Base-by-base conservation (phyloP, 208 protist genomes). In the Acanthamoeba royreba region DNA sequence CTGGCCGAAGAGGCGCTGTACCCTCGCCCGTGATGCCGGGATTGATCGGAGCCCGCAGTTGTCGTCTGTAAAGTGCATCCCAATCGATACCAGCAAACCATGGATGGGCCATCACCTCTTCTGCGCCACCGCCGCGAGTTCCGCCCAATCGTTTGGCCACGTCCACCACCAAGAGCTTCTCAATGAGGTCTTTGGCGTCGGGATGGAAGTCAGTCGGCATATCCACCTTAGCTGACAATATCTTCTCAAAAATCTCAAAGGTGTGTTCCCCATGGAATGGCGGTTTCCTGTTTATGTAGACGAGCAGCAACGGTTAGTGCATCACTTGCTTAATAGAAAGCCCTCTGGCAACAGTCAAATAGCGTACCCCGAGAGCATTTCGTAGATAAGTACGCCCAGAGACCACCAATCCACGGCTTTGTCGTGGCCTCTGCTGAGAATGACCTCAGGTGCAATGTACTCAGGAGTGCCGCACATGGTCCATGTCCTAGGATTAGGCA, bases 331-430 rank as follows among this genome's bases (percentile, higher is more conserved):
- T n/a, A n/a, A n/a, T n/a, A n/a, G n/a, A n/a, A n/a, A n/a, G n/a
- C n/a, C n/a, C n/a, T n/a, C 53, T 61, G 72, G 74, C 83, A n/a
- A n/a, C n/a, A n/a, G n/a, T n/a, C n/a, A n/a, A n/a, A n/a, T n/a
- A n/a, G n/a, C n/a, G 28, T 28, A 92, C 85, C 35, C 47, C n/a
- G 72, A 31, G 2, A 93, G 45, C 94, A 95, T 95, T 94, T 99
- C 98, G 96, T 99, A 99, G 97, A 99, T 98, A 85, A 99, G 99
- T 5, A 99, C 98, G 31, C 99, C 99, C 1, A 99, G 98, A 17
- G 98, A 98, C 98, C 99, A 99, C 99, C 98, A 99, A 93, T 99
- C 99, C 94, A 98, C 99, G 93, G 98, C 98, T 2, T 98, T 93
- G 53, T 98, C 98, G 96, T 99, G 99, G 96, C 97, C 96, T 97